These are phyloP conservation scores for Fraxinus baroniana DNA, from an alignment of 305 asterid genomes.

Conservation along the genomic window DNA sequence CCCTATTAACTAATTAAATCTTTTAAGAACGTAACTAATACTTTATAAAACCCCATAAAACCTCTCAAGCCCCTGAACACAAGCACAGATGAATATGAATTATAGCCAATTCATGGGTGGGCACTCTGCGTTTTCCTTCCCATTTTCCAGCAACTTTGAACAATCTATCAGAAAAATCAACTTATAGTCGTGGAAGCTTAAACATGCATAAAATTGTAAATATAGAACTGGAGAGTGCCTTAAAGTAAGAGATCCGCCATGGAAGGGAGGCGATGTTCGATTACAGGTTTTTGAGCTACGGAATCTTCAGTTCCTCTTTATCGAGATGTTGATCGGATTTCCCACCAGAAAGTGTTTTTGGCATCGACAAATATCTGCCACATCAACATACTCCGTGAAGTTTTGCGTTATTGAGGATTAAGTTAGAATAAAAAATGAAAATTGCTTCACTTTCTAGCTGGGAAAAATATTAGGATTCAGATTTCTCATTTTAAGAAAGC, in stretches of 20 bases:
- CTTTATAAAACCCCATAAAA: too few species aligned
- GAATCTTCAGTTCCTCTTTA: conserved; percentile 28
- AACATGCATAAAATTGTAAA: too few species aligned
- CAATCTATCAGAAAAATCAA: too few species aligned
- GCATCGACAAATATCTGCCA: conserved; percentile 67
- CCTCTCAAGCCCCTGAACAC: too few species aligned
- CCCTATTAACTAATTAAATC: too few species aligned
- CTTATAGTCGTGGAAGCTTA: too few species aligned
- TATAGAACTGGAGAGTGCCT: conserved; percentile 38
- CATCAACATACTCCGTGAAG: conserved; percentile 63
- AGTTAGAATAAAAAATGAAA: background rate
- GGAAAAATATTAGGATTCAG: background rate
- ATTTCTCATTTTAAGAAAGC: too few species aligned
- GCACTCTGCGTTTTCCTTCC: too few species aligned
- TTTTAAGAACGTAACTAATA: too few species aligned
- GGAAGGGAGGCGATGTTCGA: conserved; percentile 61
- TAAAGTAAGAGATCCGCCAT: conserved; percentile 78
- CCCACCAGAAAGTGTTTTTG: conserved; percentile 63
- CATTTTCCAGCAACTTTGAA: too few species aligned
- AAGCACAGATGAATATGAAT: too few species aligned
- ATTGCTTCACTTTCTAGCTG: background rate
- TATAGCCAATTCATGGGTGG: too few species aligned
- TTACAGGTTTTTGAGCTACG: conserved; percentile 28
- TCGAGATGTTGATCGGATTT: conserved; percentile 35
- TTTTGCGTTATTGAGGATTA: conserved; percentile 17